These are phyloP conservation scores for Pyrenophora graminea DNA, from an alignment of 2,329 filamentous ascomycete genomes.

Conservation along the genomic window DNA sequence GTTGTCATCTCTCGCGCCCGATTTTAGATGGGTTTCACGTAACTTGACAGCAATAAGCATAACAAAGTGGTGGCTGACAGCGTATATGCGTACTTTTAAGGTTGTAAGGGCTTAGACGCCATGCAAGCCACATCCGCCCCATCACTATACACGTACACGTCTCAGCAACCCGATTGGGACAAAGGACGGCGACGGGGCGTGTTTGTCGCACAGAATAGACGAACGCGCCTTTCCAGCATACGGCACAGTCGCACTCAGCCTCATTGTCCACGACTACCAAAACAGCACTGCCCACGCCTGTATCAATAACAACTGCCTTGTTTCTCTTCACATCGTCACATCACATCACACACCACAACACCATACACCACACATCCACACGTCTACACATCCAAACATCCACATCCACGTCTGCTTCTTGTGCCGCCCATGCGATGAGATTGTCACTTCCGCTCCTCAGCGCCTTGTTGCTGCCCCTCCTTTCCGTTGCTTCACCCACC, in stretches of 20 bases:
- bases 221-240: background rate
- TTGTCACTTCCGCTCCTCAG: constrained; percentile 15
- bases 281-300: background rate
- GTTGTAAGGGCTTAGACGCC: constrained; percentile 1
- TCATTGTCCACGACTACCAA: constrained; percentile 14
- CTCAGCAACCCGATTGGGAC: background rate
- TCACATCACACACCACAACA: background rate
- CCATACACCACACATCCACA: constrained; percentile 4
- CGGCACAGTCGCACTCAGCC: constrained; percentile 18
- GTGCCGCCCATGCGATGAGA: constrained; percentile 16
- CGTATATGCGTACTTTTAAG: background rate
- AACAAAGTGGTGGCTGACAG: constrained; percentile 1
- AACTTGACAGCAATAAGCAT: background rate
- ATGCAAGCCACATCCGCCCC: constrained; percentile 9
- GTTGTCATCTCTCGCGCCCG: background rate
- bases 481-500: constrained; percentile 14
- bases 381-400: background rate
- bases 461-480: constrained; percentile 16
- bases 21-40: background rate
- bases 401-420: constrained; percentile 5
- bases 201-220: too few relatives aligned
- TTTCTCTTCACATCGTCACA: constrained; percentile 5
- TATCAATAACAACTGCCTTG: constrained; percentile 10
- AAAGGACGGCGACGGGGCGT: background rate
- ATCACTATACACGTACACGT: constrained; percentile 1